A percentile compares a stretch with the other conserved stretches of the same genome.
Evolutionary conservation across 176 grass and related monocot species (phyloP).

Genomic region (Musa itinerans): DNA sequence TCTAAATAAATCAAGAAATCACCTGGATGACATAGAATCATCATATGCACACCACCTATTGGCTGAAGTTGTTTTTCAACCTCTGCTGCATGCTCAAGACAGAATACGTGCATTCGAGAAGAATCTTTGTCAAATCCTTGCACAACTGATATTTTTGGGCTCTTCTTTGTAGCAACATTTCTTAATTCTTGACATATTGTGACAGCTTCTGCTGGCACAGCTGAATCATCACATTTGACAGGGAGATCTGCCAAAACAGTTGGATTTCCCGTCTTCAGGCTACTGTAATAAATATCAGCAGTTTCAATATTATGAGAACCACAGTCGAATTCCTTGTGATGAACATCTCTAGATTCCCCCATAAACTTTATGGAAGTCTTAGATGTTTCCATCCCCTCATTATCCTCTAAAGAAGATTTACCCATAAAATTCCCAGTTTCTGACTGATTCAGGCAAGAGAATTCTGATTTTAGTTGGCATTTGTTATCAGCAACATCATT

Average conservation of each 20-base stretch:
- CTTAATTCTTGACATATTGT: slow-evolving; percentile 25
- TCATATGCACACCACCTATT: slow-evolving; percentile 82
- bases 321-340: background rate
- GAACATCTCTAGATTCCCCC: background rate
- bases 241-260: slow-evolving; percentile 19
- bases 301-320: background rate
- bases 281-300: background rate
- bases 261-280: background rate
- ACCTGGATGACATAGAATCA: slow-evolving; percentile 96
- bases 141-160: slow-evolving; percentile 36
- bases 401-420: background rate
- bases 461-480: background rate
- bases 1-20: slow-evolving; percentile 4
- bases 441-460: background rate
- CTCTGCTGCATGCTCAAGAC: slow-evolving; percentile 95
- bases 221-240: slow-evolving; percentile 26
- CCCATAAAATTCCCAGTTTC: background rate
- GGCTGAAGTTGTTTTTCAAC: slow-evolving; percentile 69
- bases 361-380: background rate
- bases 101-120: slow-evolving; percentile 95
- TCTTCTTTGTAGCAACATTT: slow-evolving; percentile 26
- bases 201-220: slow-evolving; percentile 21
- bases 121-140: slow-evolving; percentile 64
- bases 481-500: background rate
- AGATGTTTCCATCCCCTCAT: background rate